A percentile compares a stretch with the other conserved stretches of the same genome.
These are phyloP conservation scores for Herpotrichia juniperi DNA, from an alignment of 2,329 filamentous ascomycete genomes.

Conservation along the genomic window DNA sequence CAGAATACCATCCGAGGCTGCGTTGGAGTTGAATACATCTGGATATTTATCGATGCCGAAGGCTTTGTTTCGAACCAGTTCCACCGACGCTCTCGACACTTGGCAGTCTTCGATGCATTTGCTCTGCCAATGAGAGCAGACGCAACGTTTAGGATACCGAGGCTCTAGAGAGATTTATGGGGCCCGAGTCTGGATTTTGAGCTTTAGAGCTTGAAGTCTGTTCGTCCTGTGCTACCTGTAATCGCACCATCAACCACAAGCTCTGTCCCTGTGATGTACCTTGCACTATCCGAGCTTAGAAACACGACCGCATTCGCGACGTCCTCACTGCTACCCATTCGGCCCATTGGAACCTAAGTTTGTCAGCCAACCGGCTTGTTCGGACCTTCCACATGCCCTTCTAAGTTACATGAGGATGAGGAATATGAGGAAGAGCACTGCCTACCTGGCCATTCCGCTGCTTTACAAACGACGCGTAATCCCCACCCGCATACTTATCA, in stretches of 20 bases:
- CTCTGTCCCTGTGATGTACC: conserved; percentile 45
- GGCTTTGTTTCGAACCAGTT: neutral
- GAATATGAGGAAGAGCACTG: neutral
- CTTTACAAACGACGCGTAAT: conserved; percentile 11
- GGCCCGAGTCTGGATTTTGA: neutral
- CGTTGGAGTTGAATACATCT: neutral
- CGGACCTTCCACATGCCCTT: neutral
- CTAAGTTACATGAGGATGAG: neutral
- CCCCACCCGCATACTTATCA: conserved; percentile 15
- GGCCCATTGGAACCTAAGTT: conserved; percentile 35
- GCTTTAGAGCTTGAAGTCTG: conserved; percentile 3
- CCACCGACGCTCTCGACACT: too few relatives aligned
- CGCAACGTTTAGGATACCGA: neutral
- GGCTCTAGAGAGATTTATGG: neutral
- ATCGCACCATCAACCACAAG: conserved; percentile 47
- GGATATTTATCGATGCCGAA: neutral
- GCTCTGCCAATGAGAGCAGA: neutral
- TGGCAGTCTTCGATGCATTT: too few relatives aligned
- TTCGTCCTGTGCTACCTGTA: conserved; percentile 26
- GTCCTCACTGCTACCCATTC: conserved; percentile 43
- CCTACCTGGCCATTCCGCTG: conserved; percentile 6
- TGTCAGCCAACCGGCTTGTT: neutral
- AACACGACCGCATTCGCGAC: conserved; percentile 43
- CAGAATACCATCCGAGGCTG: neutral
- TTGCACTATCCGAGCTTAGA: conserved; percentile 32